A percentile compares a stretch with the other conserved stretches of the same genome.
phyloP scores from a whole-genome alignment of 2,329 filamentous ascomycete genomes.

The Alternaria angustiovoidea region DNA sequence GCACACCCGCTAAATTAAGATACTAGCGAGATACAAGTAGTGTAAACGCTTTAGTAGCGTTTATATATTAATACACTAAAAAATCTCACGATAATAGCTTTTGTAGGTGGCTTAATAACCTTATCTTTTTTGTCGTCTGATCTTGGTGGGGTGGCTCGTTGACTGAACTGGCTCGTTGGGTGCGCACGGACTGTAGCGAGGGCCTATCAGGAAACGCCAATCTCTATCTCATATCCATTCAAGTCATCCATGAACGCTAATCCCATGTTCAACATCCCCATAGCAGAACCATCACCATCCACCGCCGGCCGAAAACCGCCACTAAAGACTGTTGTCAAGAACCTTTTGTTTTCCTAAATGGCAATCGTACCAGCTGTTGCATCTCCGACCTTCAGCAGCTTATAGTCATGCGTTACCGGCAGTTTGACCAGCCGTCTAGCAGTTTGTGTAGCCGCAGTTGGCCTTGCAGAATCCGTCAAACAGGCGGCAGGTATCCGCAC shows the following conservation, averaged over 20 bases:
- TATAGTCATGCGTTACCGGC: too few species aligned
- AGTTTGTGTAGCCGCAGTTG: conserved; percentile 23
- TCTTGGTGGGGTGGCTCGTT: too few species aligned
- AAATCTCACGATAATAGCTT: too few species aligned
- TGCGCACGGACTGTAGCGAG: background rate
- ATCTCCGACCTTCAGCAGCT: background rate
- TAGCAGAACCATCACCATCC: background rate
- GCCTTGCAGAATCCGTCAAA: conserved; percentile 13
- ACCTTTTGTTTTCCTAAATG: background rate
- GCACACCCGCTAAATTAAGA: too few species aligned
- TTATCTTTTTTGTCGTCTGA: too few species aligned
- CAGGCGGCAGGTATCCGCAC: background rate
- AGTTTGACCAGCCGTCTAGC: background rate
- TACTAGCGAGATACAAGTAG: too few species aligned
- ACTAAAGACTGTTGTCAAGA: too few species aligned
- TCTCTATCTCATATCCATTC: background rate
- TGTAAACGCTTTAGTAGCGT: too few species aligned
- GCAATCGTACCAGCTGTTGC: background rate
- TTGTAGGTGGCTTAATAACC: too few species aligned
- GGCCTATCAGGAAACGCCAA: background rate
- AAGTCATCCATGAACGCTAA: background rate
- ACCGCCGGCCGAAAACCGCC: rapidly evolving
- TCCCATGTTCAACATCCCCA: background rate
- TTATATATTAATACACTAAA: too few species aligned
- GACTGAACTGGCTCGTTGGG: too few species aligned